Evolutionary conservation across 1,284 basidiomycete species (phyloP), one percentile per base, ranked within the genome.

Genomic region (Puccinia horiana): DNA sequence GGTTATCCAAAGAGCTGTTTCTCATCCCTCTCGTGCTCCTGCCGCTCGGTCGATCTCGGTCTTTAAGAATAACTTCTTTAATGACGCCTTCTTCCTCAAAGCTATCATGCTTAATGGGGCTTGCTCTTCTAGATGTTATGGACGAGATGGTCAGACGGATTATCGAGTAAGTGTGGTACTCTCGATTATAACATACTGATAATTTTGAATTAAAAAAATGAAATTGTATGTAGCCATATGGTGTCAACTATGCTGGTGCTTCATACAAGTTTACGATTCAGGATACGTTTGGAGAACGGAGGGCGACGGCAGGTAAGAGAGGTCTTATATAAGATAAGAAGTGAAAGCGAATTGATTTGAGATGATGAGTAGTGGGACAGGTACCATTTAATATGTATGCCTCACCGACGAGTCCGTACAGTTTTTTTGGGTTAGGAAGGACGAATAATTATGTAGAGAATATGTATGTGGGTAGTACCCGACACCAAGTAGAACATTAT

Each of bases 391-490:
- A 94, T 0, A 91, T 92, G 0, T 98, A 98, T 86, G 93, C 96
- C 74, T 89, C 95, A 12, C 90, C 99, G 14, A 90, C 92, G 74
- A 93, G 94, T 0, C 96, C 97, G 0, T 98, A 98, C 86, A 91
- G 94, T 2, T 98, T 96, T 90, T 94, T 99, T 86, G 97, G 97
- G 0, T 91, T 99, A 1, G 97, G 97, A 0, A 91, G 97, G 63
- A 99, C 96, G n/a, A 99, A 99, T 88, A 99, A 99, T 87, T 99
- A 99, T 88, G 94, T 99, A 85, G 97, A 99, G 89, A 96, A 95
- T 86, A 90, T 97, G 4, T 95, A 95, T 86, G 93, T 96, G 12
- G 95, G 95, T 18, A 92, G 93, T 1, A 96, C 94, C 3, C 90
- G 93, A 42, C 91, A 93, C 84, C 88, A 89, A 5, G 83, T 85